A percentile compares a stretch with the other conserved stretches of the same genome.
Conservation (phyloP, 345 rosid species). For the Hibiscus trionum region DNA sequence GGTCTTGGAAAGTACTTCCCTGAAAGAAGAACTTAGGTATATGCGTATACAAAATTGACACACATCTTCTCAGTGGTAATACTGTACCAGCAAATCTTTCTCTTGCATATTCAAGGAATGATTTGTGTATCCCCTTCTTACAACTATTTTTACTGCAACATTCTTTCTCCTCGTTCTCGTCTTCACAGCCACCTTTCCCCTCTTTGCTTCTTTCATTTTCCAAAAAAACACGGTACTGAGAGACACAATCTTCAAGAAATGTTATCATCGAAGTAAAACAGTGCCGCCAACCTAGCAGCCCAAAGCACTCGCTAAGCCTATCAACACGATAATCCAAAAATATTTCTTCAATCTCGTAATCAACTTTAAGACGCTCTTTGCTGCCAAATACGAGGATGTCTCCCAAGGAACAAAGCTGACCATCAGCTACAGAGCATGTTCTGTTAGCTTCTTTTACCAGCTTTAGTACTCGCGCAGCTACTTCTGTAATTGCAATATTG, state of each 20-base stretch:
- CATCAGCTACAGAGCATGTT: neutral
- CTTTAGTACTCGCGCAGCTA: conserved; percentile 35
- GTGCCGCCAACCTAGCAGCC: conserved; percentile 19
- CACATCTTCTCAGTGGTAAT: conserved; percentile 17
- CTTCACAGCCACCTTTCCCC: neutral
- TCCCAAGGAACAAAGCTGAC: conserved; percentile 8
- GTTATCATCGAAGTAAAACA: conserved; percentile 18
- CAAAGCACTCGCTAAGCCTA: conserved; percentile 26
- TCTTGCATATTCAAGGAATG: conserved; percentile 27
- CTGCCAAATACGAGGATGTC: conserved; percentile 39
- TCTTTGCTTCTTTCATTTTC: conserved; percentile 19
- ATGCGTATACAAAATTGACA: conserved; percentile 23
- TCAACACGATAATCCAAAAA: conserved; percentile 36
- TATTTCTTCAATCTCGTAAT: conserved; percentile 24
- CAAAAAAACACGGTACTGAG: conserved; percentile 17
- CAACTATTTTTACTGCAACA: neutral
- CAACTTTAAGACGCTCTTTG: conserved; percentile 28
- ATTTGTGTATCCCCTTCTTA: neutral
- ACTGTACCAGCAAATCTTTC: neutral
- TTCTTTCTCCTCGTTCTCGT: neutral
- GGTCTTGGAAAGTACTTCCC: conserved; percentile 12
- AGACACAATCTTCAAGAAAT: conserved; percentile 21
- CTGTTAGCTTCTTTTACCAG: conserved; percentile 21
- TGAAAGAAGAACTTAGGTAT: conserved; percentile 15
- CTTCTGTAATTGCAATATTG: conserved; percentile 39